These are phyloP conservation scores for Bretschneidera sinensis DNA, from an alignment of 345 rosid genomes.

Conservation along the genomic window DNA sequence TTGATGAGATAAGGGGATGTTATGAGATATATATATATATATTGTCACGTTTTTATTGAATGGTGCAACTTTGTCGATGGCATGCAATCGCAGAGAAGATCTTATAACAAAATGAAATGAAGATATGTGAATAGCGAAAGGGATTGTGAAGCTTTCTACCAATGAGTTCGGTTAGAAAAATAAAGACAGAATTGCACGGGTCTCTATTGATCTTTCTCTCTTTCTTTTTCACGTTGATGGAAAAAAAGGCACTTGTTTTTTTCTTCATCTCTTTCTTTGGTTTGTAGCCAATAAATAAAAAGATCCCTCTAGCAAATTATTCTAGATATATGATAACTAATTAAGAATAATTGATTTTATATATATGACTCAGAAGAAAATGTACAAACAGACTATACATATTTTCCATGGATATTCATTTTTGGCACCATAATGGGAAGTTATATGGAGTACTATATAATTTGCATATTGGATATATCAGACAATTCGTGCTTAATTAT, in stretches of 20 bases:
- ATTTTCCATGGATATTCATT: no score
- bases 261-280: slow-evolving; percentile 27
- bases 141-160: slow-evolving; percentile 31
- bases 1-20: no score
- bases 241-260: slow-evolving; percentile 18
- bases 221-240: slow-evolving; percentile 15
- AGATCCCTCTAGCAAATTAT: background rate
- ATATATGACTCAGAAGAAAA: no score
- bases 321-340: background rate
- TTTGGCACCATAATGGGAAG: no score
- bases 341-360: background rate
- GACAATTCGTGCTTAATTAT: no score
- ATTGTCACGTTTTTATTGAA: slow-evolving; percentile 24
- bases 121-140: slow-evolving; percentile 33
- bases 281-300: slow-evolving; percentile 20
- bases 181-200: slow-evolving; percentile 24
- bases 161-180: slow-evolving; percentile 36
- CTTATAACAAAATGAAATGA: slow-evolving; percentile 1
- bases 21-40: no score
- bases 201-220: slow-evolving; percentile 11
- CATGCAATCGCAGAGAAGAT: slow-evolving; percentile 5
- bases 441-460: no score
- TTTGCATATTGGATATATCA: no score
- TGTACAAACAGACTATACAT: no score
- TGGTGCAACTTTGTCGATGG: slow-evolving; percentile 23